Percentiles rank a stretch among this genome's conserved stretches.
These are phyloP conservation scores for Penicillium daleae DNA, from an alignment of 495 filamentous ascomycete genomes.

Conservation along the genomic window DNA sequence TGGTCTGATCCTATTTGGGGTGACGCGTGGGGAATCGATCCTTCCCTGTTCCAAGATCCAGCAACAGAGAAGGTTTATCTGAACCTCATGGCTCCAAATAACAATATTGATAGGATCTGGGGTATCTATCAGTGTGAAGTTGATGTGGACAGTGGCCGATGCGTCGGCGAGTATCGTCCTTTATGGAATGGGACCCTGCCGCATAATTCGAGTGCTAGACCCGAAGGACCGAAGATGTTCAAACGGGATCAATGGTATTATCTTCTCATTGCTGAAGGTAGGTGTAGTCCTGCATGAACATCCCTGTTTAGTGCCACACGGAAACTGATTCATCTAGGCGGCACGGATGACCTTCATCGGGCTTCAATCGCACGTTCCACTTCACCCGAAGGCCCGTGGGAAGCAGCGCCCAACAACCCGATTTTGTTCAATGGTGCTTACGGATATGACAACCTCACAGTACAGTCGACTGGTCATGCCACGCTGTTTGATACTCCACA, in stretches of 20 bases:
- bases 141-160: background rate
- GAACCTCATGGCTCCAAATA: background rate
- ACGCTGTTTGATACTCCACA: background rate
- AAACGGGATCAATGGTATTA: background rate
- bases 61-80: background rate
- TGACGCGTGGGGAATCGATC: background rate
- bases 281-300: background rate
- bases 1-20: background rate
- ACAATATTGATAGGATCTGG: background rate
- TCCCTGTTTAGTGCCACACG: no score
- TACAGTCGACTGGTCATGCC: constrained; percentile 2
- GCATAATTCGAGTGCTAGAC: background rate
- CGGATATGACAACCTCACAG: background rate
- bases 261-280: background rate
- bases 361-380: background rate
- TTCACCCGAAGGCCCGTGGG: background rate
- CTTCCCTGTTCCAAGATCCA: background rate
- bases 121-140: constrained; percentile 1
- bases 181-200: background rate
- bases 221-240: background rate
- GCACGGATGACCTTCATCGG: background rate
- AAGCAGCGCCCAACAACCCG: background rate
- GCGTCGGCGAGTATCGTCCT: background rate
- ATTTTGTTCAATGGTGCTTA: background rate
- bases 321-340: background rate